These are phyloP conservation scores for Sutorius eximius DNA, from an alignment of 1,284 basidiomycete genomes.

Conservation along the genomic window DNA sequence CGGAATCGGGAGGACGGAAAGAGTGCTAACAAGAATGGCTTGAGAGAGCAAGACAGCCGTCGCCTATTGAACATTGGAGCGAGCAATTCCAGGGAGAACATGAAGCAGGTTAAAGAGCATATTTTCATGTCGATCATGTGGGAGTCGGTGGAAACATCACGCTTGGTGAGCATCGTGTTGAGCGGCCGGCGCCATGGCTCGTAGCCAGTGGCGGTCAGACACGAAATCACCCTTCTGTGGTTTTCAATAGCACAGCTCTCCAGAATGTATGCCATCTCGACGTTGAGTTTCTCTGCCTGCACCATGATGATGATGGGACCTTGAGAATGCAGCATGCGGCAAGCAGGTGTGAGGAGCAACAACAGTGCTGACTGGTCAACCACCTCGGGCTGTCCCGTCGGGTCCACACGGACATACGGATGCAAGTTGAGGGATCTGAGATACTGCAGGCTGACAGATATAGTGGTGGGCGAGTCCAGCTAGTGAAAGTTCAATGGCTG, in stretches of 20 bases:
- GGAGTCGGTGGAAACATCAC: constrained; percentile 81
- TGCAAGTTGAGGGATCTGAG: constrained; percentile 72
- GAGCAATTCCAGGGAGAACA: constrained; percentile 66
- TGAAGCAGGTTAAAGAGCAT: constrained; percentile 88
- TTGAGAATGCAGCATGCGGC: constrained; percentile 63
- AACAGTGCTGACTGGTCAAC: constrained; percentile 76
- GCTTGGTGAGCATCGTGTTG: constrained; percentile 79
- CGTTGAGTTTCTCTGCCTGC: constrained; percentile 67
- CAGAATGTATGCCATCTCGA: constrained; percentile 75
- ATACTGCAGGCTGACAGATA: constrained; percentile 65
- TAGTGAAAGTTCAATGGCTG: constrained; percentile 87
- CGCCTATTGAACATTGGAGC: constrained; percentile 62
- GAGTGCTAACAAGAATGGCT: too few relatives aligned
- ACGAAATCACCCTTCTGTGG: constrained; percentile 75
- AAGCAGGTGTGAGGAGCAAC: constrained; percentile 60
- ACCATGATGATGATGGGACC: constrained; percentile 63
- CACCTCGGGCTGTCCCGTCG: constrained; percentile 78
- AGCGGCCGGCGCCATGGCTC: constrained; percentile 82
- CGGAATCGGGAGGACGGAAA: too few relatives aligned
- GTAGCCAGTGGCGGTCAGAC: constrained; percentile 70
- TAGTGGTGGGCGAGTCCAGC: constrained; percentile 70
- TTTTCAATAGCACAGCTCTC: constrained; percentile 86
- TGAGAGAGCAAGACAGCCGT: constrained; percentile 84
- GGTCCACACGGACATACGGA: constrained; percentile 70
- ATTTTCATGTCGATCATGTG: constrained; percentile 77